Base-by-base conservation (phyloP, 306 rosid species). In the Glycine latifolia region DNA sequence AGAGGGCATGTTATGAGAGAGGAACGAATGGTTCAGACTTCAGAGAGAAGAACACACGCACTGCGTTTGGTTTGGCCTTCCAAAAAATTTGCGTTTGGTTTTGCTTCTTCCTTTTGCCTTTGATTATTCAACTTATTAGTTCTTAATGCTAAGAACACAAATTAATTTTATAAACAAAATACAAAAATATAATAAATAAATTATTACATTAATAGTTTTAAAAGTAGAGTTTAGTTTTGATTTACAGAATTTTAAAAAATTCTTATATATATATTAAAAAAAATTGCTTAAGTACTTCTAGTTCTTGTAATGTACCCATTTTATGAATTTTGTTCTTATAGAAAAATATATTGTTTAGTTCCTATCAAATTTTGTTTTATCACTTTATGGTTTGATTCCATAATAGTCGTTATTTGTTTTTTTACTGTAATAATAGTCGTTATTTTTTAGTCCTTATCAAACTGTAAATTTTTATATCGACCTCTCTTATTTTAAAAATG, bases 1-100 rank as follows among this genome's bases (percentile, higher is more conserved):
- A 14, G 92, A 95, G 76, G 97, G 97, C 98, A 92, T 94, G 79
- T 68, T 85, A 79, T 55, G 66, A 58, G 71, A 62, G 44, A 61
- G 10, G 31, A 26, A 26, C 31, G 31, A 26, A 26, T 26, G 31
- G 31, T 26, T 26, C 31, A 26, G 31, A 1, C 31, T 26, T 26
- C 31, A 26, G 31, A 26, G 31, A 26, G 31, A 26, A 26, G 31
- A 61, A 5, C 44, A 12, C 47, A 26, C 31, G 31, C 31, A 26
- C 82, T 31, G 67, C 8, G 46, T 26, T 20, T 7, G 31, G 31
- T 26, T 26, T 26, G 0, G 2, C 31, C 31, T 26, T 26, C 31
- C 31, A 26, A 26, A 26, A 0, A 26, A 26, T 26, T 79, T 31
- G 67, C 8, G 46, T 26, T 20, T 7, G 11, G 10, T 71, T 58